These are phyloP conservation scores for Xerocomellus amylosporus DNA, from an alignment of 768 basidiomycete genomes.

Conservation along the genomic window DNA sequence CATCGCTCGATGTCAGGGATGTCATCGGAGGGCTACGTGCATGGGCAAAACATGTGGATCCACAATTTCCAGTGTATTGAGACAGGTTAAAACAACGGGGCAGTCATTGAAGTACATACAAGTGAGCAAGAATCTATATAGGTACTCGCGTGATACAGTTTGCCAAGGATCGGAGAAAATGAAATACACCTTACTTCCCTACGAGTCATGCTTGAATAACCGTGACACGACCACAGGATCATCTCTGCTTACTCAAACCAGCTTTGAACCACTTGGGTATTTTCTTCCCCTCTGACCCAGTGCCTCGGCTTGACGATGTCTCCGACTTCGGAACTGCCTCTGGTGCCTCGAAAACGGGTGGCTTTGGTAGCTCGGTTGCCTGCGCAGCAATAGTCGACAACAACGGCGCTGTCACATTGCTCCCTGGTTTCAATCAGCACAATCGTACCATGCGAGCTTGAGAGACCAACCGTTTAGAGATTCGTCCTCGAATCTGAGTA, in stretches of 20 bases:
- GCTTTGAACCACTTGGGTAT: slow-evolving; percentile 80
- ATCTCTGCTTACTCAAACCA: slow-evolving; percentile 47
- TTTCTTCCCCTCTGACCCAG: slow-evolving; percentile 45
- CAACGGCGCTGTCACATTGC: slow-evolving; percentile 62
- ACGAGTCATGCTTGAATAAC: neutral
- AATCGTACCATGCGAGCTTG: neutral
- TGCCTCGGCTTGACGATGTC: slow-evolving; percentile 6
- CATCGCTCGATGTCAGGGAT: slow-evolving; percentile 49
- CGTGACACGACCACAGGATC: neutral
- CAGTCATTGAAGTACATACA: slow-evolving; percentile 1
- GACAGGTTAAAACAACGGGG: neutral
- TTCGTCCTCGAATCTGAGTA: slow-evolving; percentile 73
- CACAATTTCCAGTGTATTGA: slow-evolving; percentile 78
- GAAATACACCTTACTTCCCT: slow-evolving; percentile 36
- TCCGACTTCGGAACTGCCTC: slow-evolving; percentile 6
- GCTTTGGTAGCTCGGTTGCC: slow-evolving; percentile 66
- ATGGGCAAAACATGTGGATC: slow-evolving; percentile 76
- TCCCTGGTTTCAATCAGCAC: slow-evolving; percentile 39
- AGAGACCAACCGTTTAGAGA: slow-evolving; percentile 55
- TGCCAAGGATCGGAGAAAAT: slow-evolving; percentile 25
- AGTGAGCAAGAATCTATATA: slow-evolving; percentile 1
- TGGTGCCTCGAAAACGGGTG: slow-evolving; percentile 38
- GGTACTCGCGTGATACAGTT: slow-evolving; percentile 4
- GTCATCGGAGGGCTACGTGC: slow-evolving; percentile 79
- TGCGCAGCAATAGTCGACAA: slow-evolving; percentile 50